These are phyloP conservation scores for Dryas alaskensis DNA, from an alignment of 306 rosid genomes.

Conservation along the genomic window DNA sequence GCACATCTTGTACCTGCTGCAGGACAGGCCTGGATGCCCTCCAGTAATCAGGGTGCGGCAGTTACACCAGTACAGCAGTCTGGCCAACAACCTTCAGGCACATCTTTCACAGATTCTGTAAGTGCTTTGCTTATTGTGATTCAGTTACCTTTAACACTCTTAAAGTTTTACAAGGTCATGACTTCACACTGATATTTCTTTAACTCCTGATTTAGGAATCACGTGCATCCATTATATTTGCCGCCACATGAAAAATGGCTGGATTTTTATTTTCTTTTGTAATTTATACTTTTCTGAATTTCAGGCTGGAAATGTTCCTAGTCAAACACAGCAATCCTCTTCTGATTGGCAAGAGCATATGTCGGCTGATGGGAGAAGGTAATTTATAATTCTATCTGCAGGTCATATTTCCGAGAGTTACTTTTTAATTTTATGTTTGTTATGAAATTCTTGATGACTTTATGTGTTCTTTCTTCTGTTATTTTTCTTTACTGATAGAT, in stretches of 20 bases:
- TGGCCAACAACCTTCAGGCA: conserved; percentile 56
- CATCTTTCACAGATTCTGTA: conserved; percentile 52
- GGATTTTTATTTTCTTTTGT: not conserved
- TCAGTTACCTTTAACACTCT: not conserved
- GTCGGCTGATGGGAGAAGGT: conserved; percentile 94
- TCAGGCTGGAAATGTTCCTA: conserved; percentile 50
- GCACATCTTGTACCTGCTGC: conserved; percentile 48
- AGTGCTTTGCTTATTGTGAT: conserved; percentile 26
- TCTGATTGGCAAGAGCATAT: conserved; percentile 99
- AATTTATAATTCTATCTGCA: conserved; percentile 7
- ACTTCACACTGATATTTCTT: not conserved
- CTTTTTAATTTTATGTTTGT: not conserved
- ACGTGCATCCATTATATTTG: not conserved
- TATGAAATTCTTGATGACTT: not conserved
- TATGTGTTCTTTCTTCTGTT: conserved; percentile 17
- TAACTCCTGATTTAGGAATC: not conserved
- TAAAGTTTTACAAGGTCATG: not conserved
- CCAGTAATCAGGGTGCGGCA: conserved; percentile 60
- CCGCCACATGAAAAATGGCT: conserved; percentile 1
- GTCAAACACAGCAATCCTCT: conserved; percentile 45
- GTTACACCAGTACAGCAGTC: conserved; percentile 53
- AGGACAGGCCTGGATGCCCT: conserved; percentile 76
- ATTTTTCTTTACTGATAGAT: not conserved
- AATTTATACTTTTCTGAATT: conserved; percentile 28
- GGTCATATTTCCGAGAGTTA: not conserved